Percentiles rank a stretch among this genome's conserved stretches.
Conservation (phyloP, 331 rosid genomes). For the Rosa hybrid region DNA sequence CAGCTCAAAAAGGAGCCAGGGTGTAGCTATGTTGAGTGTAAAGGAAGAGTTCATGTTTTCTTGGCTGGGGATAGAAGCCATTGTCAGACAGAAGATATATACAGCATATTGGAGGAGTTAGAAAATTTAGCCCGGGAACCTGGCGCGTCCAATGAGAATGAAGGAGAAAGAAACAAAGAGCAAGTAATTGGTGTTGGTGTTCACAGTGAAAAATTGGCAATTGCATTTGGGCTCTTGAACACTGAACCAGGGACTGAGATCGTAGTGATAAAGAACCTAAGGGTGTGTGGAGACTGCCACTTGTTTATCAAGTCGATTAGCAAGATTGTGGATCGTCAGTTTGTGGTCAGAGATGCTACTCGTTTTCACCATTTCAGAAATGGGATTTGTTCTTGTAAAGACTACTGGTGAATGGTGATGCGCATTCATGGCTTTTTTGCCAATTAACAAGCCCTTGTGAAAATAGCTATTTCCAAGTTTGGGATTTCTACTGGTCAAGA, state of each 20-base stretch:
- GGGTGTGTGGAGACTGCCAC: conserved; percentile 90
- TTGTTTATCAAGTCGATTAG: conserved; percentile 71
- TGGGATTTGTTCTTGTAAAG: conserved; percentile 85
- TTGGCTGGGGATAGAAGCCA: conserved; percentile 71
- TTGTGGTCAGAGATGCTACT: conserved; percentile 80
- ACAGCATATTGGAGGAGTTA: conserved; percentile 57
- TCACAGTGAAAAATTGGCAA: conserved; percentile 83
- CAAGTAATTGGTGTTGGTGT: conserved; percentile 25
- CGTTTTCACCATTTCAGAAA: conserved; percentile 85
- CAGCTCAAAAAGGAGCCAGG: conserved; percentile 80
- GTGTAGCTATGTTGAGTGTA: conserved; percentile 67
- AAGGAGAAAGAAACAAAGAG: conserved; percentile 39
- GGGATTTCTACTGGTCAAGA: background rate
- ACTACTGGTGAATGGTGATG: conserved; percentile 79
- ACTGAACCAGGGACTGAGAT: conserved; percentile 61
- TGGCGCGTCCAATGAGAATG: conserved; percentile 31
- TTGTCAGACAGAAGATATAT: conserved; percentile 48
- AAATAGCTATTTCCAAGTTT: background rate
- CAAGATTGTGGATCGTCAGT: conserved; percentile 66
- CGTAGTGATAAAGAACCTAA: conserved; percentile 71
- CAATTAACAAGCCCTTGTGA: background rate
- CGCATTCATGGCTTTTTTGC: background rate
- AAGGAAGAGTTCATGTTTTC: conserved; percentile 69
- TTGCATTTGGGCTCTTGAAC: conserved; percentile 67
- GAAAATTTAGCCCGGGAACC: conserved; percentile 49